Evolutionary conservation across 2,329 filamentous ascomycete species (phyloP).

Genomic region (Coleophoma crateriformis): DNA sequence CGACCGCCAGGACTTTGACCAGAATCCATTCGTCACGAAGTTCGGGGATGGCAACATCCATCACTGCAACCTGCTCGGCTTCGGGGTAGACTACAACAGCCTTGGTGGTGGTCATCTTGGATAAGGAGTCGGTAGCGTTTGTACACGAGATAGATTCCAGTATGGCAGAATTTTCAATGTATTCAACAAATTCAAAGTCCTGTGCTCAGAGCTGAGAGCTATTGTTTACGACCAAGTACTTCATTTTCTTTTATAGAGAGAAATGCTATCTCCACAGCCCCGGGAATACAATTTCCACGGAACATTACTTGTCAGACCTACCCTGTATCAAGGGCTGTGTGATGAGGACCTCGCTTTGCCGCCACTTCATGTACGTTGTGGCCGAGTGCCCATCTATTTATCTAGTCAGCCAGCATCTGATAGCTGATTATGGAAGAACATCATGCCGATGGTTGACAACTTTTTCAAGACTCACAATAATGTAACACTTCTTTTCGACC

Average conservation of each 20-base stretch:
- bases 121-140: too few relatives aligned
- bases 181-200: too few relatives aligned
- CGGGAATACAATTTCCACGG: too few relatives aligned
- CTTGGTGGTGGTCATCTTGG: neutral
- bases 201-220: too few relatives aligned
- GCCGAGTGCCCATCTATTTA: neutral
- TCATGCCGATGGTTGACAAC: neutral
- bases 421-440: neutral
- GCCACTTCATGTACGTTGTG: neutral
- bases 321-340: neutral
- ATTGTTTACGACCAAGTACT: too few relatives aligned
- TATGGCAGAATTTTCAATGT: too few relatives aligned
- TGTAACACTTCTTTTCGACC: neutral
- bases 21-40: constrained; percentile 4
- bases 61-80: neutral
- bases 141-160: too few relatives aligned
- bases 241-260: too few relatives aligned
- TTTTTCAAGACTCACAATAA: neutral
- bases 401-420: neutral
- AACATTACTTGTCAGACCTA: neutral
- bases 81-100: neutral
- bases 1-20: constrained; percentile 16
- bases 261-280: too few relatives aligned
- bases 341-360: neutral
- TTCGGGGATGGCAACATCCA: constrained; percentile 1